phyloP scores from a whole-genome alignment of 192 early-diverging fungal species.

The Lobosporangium transversale region DNA sequence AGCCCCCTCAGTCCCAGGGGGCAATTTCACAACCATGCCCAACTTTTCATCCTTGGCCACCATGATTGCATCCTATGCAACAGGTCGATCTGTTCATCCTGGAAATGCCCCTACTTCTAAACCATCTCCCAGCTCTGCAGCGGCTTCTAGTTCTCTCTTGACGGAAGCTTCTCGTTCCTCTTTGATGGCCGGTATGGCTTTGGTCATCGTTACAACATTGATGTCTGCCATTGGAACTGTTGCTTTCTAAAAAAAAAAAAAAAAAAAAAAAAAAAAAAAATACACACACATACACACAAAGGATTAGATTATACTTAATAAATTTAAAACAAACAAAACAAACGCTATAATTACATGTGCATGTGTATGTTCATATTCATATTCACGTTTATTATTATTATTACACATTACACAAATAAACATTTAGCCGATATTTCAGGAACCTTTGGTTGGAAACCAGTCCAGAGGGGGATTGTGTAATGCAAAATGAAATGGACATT shows the following conservation, averaged over 20 bases:
- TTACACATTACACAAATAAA: too few species aligned
- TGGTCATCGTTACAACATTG: constrained; percentile 15
- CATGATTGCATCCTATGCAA: constrained; percentile 15
- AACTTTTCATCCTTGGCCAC: constrained; percentile 32
- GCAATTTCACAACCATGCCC: background rate
- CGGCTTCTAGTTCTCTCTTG: constrained; percentile 1
- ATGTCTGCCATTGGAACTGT: constrained; percentile 23
- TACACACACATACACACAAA: too few species aligned
- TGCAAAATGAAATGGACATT: too few species aligned
- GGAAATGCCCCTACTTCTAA: constrained; percentile 5
- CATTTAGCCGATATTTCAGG: too few species aligned
- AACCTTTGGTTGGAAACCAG: too few species aligned
- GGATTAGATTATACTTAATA: too few species aligned
- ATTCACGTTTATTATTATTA: too few species aligned
- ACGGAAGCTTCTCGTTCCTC: background rate
- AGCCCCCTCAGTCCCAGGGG: background rate
- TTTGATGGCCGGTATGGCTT: constrained; percentile 3
- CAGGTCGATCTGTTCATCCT: constrained; percentile 12
- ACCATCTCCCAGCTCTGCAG: background rate
- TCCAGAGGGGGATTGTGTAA: too few species aligned
- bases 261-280: too few species aligned
- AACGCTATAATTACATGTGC: too few species aligned
- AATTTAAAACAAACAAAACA: too few species aligned
- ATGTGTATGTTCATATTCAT: too few species aligned
- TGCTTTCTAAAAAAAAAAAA: constrained; percentile 2